Base-by-base conservation (phyloP, 257 asterid genomes). In the Jacaranda copaia region DNA sequence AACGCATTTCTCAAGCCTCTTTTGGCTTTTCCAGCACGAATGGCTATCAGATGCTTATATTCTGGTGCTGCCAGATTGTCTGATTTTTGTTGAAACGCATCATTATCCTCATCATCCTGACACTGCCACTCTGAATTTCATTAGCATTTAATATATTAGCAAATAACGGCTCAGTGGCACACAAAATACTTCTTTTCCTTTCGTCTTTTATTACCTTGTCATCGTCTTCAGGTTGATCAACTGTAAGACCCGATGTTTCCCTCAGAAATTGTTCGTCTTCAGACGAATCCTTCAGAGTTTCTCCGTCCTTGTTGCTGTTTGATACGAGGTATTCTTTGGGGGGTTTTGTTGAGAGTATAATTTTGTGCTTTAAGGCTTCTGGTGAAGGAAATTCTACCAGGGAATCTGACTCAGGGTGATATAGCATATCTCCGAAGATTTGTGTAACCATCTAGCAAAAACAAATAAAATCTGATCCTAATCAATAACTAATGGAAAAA, bases 271-370 rank as follows among this genome's bases (percentile, higher is more conserved):
- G 76, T 25, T 81, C 98, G 18, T 86, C 96, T 35, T 88, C 91
- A 5, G 88, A 85, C 5, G 85, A 85, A 77, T 85, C 87, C 74
- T 85, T 83, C 67, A 18, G 63, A 40, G 62, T 63, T 52, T 85
- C 89, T 46, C 53, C 79, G 42, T 74, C 84, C 65, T 84, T 81
- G 58, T 25, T 72, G 64, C 1, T 79, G 76, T 71, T 84, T 38
- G 81, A 51, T 43, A 74, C 84, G 16, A 89, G 88, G 83, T 94
- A 92, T 76, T 93, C 98, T 83, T 90, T 95, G 2, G 98, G 99
- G 12, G 98, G 97, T 77, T 95, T 93, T 0, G 99, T 95, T 1
- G 98, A 95, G n/a, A 95, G 93, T 73, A 95, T 84, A 36, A 95
- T 87, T 53, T 80, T 88, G 70, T 90, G 85, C 83, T 90, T 91